Base-by-base conservation (phyloP, 164 flowering plant species). In the Tetrastigma voinierianum region DNA sequence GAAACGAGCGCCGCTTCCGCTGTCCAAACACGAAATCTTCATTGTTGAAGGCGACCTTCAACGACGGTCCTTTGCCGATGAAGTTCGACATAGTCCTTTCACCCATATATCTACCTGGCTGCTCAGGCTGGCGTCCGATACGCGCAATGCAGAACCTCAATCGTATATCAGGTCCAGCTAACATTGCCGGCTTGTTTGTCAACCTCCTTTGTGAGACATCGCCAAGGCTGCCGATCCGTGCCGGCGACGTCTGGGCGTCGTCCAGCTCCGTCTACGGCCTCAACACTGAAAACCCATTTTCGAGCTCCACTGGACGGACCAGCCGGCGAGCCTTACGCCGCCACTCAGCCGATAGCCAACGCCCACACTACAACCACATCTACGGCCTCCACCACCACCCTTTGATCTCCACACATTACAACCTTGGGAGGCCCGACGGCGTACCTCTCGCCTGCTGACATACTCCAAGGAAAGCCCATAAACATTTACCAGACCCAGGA, bases 351-450 rank as follows among this genome's bases (percentile, higher is more conserved):
- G 72, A 93, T 90, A 63, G 95, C 98, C 48, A 93, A 90, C 52
- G 96, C 98, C 6, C 98, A 93, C 68, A 87, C 96, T 93, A 93
- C 66, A 93, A 93, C 68, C 96, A 93, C 64, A 93, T 93, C 46
- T 87, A 93, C 79, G 98, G 97, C 1, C 79, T 93, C 10, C 98
- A 19, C 70, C 49, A 93, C 98, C 45, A 97, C 89, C 0, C 69
- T 93, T 0, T 59, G 98, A 9, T 93, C 75, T 93, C 90, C 78
- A 91, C 98, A 0, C 97, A 90, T 0, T 93, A 93, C 76, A 97
- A 0, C 98, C 98, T 0, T 90, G 97, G 83, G 0, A 70, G 97
- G 19, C 98, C 97, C 10, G 98, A 93, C 74, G 98, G 98, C 98
- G 1, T 91, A 93, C 68, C 91, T 88, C 78, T 93, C 84, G n/a